Evolutionary conservation across 2,329 filamentous ascomycete species (phyloP), one percentile per base, ranked within the genome.

Genomic region (Claviceps digitariae): DNA sequence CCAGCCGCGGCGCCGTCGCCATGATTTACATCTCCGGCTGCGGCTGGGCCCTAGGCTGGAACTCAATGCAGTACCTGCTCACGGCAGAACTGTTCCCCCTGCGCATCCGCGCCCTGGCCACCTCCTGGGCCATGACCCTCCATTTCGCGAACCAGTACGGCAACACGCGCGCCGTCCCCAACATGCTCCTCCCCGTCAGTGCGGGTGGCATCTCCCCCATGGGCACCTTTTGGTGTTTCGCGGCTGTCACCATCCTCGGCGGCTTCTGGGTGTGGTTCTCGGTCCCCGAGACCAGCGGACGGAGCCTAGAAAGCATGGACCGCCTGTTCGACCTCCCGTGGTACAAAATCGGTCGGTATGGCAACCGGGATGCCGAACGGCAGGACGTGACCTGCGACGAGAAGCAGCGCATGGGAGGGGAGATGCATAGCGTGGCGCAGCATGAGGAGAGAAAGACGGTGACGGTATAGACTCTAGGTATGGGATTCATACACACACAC

Each of bases 101-200:
- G 10, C 78, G 85, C 3, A 81, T 90, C 50, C 79, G 86, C 53
- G 84, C 85, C 4, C 68, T 89, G 10, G 80, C 82, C 21, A 85
- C 83, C 0, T 85, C 81, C 0, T 74, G 86, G 62, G 81, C 83
- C 48, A 90, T 90, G 86, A 86, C 81, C 0, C 76, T 89, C 55
- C 86, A 90, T 67, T 90, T 90, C 63, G 82, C 78, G 55, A 87
- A 87, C 66, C 84, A 89, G 67, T 90, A 87, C 63, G 86, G 85
- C 27, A 89, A 87, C 70, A 77, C 81, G 1, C 82, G 86, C 38
- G 84, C 86, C 0, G 82, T 89, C 0, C 86, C 86, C 1, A 79
- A 81, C 58, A 87, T 90, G 84, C 77, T 90, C 46, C 72, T 90
- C 1, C 58, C 69, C 9, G 53, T 56, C 0, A 20, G 56, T 0